These are phyloP conservation scores for Aspergillus cristatus DNA, from an alignment of 495 filamentous ascomycete genomes.

Conservation along the genomic window DNA sequence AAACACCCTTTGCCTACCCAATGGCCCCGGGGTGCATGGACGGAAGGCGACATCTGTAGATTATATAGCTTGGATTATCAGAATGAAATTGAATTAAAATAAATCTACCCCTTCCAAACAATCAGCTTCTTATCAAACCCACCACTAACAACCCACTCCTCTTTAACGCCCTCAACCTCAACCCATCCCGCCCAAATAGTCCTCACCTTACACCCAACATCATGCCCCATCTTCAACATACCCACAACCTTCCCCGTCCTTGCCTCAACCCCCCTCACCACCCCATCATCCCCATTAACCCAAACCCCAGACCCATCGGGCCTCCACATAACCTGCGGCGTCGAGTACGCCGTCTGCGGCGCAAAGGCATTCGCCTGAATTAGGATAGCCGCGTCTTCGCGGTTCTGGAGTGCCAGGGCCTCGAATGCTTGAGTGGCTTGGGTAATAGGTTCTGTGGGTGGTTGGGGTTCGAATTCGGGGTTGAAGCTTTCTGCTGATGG, in stretches of 20 bases:
- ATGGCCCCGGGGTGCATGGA: conserved; percentile 78
- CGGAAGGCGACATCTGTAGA: conserved; percentile 57
- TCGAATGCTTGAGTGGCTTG: conserved; percentile 43
- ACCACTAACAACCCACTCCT: conserved; percentile 57
- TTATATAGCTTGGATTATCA: conserved; percentile 2
- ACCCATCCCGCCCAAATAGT: conserved; percentile 56
- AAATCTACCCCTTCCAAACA: conserved; percentile 43
- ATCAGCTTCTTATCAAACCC: conserved; percentile 59
- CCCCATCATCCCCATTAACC: conserved; percentile 63
- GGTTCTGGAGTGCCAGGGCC: conserved; percentile 41
- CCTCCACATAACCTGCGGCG: conserved; percentile 55
- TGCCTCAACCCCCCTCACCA: conserved; percentile 54
- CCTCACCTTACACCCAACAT: conserved; percentile 52
- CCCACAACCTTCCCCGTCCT: conserved; percentile 49
- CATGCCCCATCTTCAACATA: conserved; percentile 45
- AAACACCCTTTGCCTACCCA: conserved; percentile 64
- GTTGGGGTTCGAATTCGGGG: background rate
- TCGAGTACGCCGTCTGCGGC: conserved; percentile 60
- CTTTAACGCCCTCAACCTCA: conserved; percentile 14
- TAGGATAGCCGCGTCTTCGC: conserved; percentile 51
- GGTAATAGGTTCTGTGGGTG: conserved; percentile 14
- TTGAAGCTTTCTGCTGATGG: conserved; percentile 20
- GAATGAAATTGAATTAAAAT: background rate
- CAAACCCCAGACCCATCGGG: conserved; percentile 56
- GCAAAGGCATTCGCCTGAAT: conserved; percentile 52